Base-by-base conservation (phyloP, 352 stramenopile species). In the Phytophthora cryptogea region DNA sequence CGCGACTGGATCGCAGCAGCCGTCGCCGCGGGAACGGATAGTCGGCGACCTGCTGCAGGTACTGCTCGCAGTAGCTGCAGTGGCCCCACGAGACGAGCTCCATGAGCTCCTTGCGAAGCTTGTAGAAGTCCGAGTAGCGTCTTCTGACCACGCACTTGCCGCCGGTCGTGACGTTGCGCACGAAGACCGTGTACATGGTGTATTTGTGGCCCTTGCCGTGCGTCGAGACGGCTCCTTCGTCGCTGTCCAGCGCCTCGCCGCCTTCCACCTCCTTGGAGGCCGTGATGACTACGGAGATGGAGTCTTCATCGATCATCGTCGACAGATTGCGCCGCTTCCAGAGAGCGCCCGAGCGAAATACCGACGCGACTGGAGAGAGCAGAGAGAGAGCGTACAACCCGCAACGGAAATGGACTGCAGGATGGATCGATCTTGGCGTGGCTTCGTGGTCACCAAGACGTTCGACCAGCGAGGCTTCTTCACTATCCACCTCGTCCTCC, bases 71-170 rank as follows among this genome's bases (percentile, higher is more conserved):
- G 49, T 68, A 78, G 33, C 64, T 37, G 68, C 86, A 94, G 68
- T 94, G 86, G 35, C 74, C 76, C 77, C 80, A 91, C 9, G 78
- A 89, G 31, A 94, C 77, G 57, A 91, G 64, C 59, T 89, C 83
- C 49, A 93, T 82, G 47, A 94, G 79, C 66, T 94, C 74, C 58
- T 92, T 90, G 39, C 86, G 80, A 16, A 94, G 72, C 63, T 90
- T 80, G 68, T 81, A 94, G 53, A 94, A 94, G 66, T 94, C 83
- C 49, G 83, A 93, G 63, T 94, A 94, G n/a, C 86, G 76, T 13
- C 86, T 84, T 31, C 80, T 63, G 37, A 88, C 86, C 32, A 92
- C 80, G 41, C 80, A 89, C 59, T 94, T 94, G 62, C 70, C 70
- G 57, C 82, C 78, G 26, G 76, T 88, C 30, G 71, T 76, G 54